Base-by-base conservation (phyloP, 768 basidiomycete species). In the Suillus spraguei region DNA sequence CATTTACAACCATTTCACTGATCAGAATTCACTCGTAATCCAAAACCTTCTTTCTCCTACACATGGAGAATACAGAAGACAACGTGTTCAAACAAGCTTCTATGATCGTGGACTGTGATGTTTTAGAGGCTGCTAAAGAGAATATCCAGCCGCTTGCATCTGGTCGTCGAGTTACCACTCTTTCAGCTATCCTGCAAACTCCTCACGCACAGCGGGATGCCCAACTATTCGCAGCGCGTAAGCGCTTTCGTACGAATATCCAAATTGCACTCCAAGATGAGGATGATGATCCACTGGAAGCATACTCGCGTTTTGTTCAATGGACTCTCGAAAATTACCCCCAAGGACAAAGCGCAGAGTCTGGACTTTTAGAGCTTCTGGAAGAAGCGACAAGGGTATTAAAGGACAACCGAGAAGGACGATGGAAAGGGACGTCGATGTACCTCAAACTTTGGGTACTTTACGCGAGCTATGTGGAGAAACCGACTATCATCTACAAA, bases 311-410 rank as follows among this genome's bases (percentile, higher is more conserved):
- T 64, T 88, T 98, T 67, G 90, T 99, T 59, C 84, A 91, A 59
- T 99, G 96, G 92, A 95, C 92, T 0, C 78, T 95, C 49, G 94
- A 97, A 73, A 95, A 94, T 74, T 97, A 98, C 72, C 95, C 97
- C 0, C 91, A 97, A 64, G 96, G 95, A 5, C 90, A 92, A 62
- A 92, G 89, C 58, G 89, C 89, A 1, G 91, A 95, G 71, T 94
- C 92, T 14, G 92, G 94, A 38, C 82, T 99, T n/a, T 80, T 99
- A 20, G 95, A 97, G 63, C 81, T 99, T 3, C 78, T 99, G 8
- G 97, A 99, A 72, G 92, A 94, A 71, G 92, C 94, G 17, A 97
- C 97, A 1, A 81, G 95, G 38, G 84, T 88, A 9, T 83, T 99
- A 71, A 89, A 94, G 68, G 88, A 90, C 68, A 80, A 93, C 68